Base-by-base conservation (phyloP, 2,329 filamentous ascomycete species). In the Colletotrichum limetticola region DNA sequence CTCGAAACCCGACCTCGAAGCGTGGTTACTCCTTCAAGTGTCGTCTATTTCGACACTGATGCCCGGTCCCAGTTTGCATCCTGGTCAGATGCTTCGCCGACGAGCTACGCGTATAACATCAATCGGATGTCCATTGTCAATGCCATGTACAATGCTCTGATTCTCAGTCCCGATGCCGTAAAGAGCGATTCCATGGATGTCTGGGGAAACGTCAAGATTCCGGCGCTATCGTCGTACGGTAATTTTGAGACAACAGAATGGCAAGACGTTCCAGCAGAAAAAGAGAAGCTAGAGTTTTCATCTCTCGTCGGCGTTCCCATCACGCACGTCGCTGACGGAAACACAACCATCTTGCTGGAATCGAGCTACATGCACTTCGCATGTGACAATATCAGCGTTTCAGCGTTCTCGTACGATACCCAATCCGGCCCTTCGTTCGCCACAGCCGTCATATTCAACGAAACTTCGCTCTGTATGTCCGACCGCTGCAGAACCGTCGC, bases 201-300 rank as follows among this genome's bases (percentile, higher is more conserved):
- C 1, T 79, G 78, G 78, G 78, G 78, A 2, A 80, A 80, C 60
- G 74, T 78, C 55, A 78, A 78, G 60, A 76, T 80, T 5, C 79
- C 78, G 1, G 76, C 68, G 9, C 72, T 74, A 28, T 32, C 19
- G 3, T 57, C 12, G 5, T 30, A n/a, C 9, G 58, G 30, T 5
- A 24, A 19, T 12, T 24, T 30, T 14, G 52, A 42, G 28, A 32
- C 55, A 6, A 30, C 30, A 1, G 26, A 24, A 4, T 68, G 69
- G 64, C 37, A 46, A 37, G 12, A 28, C 14, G 37, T 63, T 5
- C 35, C 49, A 8, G 11, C 0, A 11, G 9, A 37, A 0, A 7
- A n/a, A 19, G 14, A 6, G 8, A 64, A 63, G 8, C 8, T 42
- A 2, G 26, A 62, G 1, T 74, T 35, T 30, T 72, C 59, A 0